A percentile compares a stretch with the other conserved stretches of the same genome.
Evolutionary conservation across 352 stramenopile genomes (phyloP).

Genomic region (Phytopythium chamaehyphon): DNA sequence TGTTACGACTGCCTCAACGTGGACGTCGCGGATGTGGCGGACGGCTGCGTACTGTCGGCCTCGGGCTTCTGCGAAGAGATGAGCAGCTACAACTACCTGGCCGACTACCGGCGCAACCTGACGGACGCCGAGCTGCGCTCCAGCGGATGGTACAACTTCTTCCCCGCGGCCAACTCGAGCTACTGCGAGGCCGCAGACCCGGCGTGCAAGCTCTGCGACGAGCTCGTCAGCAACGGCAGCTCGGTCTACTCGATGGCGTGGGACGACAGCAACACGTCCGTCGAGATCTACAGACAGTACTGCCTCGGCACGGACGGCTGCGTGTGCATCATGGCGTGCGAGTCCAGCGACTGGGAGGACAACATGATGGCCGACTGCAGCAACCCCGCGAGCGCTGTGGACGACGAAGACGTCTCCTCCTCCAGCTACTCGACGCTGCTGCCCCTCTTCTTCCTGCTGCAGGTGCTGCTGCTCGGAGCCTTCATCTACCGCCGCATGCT

Average conservation of each 20-base stretch:
- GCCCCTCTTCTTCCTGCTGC: conserved; percentile 63
- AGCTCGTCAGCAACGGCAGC: conserved; percentile 28
- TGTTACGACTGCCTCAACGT: conserved; percentile 75
- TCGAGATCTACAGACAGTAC: conserved; percentile 40
- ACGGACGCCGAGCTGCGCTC: conserved; percentile 23
- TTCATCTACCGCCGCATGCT: conserved; percentile 55
- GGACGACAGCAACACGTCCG: conserved; percentile 26
- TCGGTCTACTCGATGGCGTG: conserved; percentile 15
- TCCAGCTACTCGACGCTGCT: conserved; percentile 57
- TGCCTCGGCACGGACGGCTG: conserved; percentile 50
- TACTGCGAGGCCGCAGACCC: conserved; percentile 57
- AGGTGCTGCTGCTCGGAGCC: conserved; percentile 49
- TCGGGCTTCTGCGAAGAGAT: conserved; percentile 59
- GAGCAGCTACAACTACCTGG: conserved; percentile 32
- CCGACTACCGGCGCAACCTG: conserved; percentile 62
- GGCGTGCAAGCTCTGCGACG: conserved; percentile 43
- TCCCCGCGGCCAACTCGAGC: conserved; percentile 49
- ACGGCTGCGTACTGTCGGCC: conserved; percentile 52
- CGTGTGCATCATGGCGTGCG: conserved; percentile 62
- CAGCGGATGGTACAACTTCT: conserved; percentile 60
- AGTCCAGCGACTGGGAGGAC: conserved; percentile 42
- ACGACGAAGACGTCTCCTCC: conserved; percentile 11
- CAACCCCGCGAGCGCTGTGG: conserved; percentile 11
- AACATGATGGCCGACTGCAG: conserved; percentile 51
- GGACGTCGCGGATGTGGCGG: conserved; percentile 18